Percentiles rank a stretch among this genome's conserved stretches.
These are phyloP conservation scores for Dryas octopetala DNA, from an alignment of 306 rosid species.

Conservation along the genomic window DNA sequence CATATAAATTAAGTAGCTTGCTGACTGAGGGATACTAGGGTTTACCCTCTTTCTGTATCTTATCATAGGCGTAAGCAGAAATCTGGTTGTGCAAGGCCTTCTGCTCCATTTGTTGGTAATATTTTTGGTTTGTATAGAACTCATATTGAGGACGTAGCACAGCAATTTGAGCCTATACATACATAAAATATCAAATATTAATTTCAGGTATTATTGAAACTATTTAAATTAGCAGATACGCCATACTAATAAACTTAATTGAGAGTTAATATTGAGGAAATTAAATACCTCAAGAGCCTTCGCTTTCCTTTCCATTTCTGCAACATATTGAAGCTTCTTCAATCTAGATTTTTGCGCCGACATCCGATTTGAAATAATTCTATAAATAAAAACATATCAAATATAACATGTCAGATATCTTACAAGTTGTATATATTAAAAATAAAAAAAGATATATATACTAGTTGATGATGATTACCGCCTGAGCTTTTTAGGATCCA, in stretches of 20 bases:
- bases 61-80: conserved; percentile 5
- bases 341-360: conserved; percentile 30
- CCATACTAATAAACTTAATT: not conserved
- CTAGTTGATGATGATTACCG: conserved; percentile 17
- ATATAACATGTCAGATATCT: too few relatives aligned
- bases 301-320: conserved; percentile 28
- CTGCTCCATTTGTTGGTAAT: conserved; percentile 35
- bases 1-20: too few relatives aligned
- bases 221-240: not conserved
- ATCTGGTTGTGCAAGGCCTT: conserved; percentile 31
- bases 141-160: conserved; percentile 37
- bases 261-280: not conserved
- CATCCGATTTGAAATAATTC: conserved; percentile 27
- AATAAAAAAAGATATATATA: not conserved
- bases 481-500: conserved; percentile 34
- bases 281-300: conserved; percentile 36
- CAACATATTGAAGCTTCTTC: conserved; percentile 32
- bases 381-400: not conserved
- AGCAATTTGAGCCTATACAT: conserved; percentile 32
- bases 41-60: conserved; percentile 42
- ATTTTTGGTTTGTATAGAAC: conserved; percentile 9
- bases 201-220: not conserved
- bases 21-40: not conserved
- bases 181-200: not conserved
- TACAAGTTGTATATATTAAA: too few relatives aligned